Evolutionary conservation across 805 yeast species (phyloP).

Genomic region (Teunomyces atbi): DNA sequence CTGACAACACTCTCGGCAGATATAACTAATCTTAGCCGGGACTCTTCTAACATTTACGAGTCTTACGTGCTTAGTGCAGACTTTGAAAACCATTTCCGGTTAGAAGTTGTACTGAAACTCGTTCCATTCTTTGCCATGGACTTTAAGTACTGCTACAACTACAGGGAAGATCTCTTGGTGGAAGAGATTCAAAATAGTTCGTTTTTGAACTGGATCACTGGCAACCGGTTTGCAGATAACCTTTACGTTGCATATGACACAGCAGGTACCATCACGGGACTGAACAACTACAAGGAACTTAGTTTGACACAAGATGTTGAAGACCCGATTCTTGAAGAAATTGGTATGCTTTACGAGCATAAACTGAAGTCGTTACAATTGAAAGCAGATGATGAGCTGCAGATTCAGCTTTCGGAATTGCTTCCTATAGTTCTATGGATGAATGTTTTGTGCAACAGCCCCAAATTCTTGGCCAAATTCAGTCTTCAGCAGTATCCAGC

Average conservation of each 20-base stretch:
- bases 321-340: slow-evolving; percentile 18
- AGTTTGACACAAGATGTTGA: slow-evolving; percentile 12
- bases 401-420: slow-evolving; percentile 15
- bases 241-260: slow-evolving; percentile 18
- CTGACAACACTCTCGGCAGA: slow-evolving; percentile 23
- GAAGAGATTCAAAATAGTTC: slow-evolving; percentile 23
- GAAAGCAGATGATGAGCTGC: slow-evolving; percentile 8
- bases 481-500: slow-evolving; percentile 13
- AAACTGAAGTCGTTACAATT: slow-evolving; percentile 9
- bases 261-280: slow-evolving; percentile 13
- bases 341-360: slow-evolving; percentile 13
- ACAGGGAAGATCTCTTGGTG: slow-evolving; percentile 16
- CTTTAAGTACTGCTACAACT: slow-evolving; percentile 20
- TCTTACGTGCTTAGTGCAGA: slow-evolving; percentile 8
- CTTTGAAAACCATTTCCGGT: background rate
- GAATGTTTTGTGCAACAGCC: slow-evolving; percentile 14
- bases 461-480: slow-evolving; percentile 14
- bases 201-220: slow-evolving; percentile 33
- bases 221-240: slow-evolving; percentile 21
- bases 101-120: slow-evolving; percentile 15
- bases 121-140: slow-evolving; percentile 24
- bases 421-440: slow-evolving; percentile 17
- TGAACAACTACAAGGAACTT: slow-evolving; percentile 12
- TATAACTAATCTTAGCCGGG: slow-evolving; percentile 22
- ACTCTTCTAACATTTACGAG: slow-evolving; percentile 22